Conservation (phyloP, 441 rosid species). For the Populus trichocarpa region DNA sequence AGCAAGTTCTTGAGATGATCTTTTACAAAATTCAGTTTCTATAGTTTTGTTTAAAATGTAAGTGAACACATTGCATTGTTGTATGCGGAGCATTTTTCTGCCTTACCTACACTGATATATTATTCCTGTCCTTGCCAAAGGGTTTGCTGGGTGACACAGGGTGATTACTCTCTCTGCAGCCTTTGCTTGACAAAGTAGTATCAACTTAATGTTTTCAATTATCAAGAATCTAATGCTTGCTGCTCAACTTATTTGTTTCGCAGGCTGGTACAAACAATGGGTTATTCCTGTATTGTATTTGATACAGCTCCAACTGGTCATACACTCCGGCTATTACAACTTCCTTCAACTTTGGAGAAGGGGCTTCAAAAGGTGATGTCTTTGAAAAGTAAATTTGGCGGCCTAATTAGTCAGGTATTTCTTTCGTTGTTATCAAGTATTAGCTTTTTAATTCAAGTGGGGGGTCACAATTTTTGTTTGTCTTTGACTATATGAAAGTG, state of each 20-base stretch:
- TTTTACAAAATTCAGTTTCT: neutral
- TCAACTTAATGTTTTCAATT: neutral
- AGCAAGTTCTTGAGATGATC: neutral
- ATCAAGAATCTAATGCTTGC: slow-evolving; percentile 1
- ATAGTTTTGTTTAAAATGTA: neutral
- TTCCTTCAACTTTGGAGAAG: slow-evolving; percentile 92
- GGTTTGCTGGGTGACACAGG: neutral
- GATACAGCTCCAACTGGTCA: slow-evolving; percentile 99
- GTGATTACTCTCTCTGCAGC: neutral
- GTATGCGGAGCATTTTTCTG: neutral
- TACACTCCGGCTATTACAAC: slow-evolving; percentile 89
- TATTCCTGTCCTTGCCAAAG: neutral
- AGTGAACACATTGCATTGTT: neutral
- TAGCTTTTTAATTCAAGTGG: neutral
- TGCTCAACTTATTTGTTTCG: slow-evolving; percentile 13
- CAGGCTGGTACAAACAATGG: slow-evolving; percentile 99
- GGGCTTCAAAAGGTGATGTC: slow-evolving; percentile 92
- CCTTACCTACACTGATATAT: neutral
- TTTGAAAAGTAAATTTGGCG: slow-evolving; percentile 88
- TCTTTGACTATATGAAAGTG: neutral
- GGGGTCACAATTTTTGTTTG: neutral
- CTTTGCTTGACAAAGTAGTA: neutral
- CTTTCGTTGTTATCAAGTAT: neutral
- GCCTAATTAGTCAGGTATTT: slow-evolving; percentile 82
- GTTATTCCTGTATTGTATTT: slow-evolving; percentile 86